Evolutionary conservation across 495 filamentous ascomycete genomes (phyloP), one percentile per base, ranked within the genome.

Genomic region (Talaromyces stipitatus): DNA sequence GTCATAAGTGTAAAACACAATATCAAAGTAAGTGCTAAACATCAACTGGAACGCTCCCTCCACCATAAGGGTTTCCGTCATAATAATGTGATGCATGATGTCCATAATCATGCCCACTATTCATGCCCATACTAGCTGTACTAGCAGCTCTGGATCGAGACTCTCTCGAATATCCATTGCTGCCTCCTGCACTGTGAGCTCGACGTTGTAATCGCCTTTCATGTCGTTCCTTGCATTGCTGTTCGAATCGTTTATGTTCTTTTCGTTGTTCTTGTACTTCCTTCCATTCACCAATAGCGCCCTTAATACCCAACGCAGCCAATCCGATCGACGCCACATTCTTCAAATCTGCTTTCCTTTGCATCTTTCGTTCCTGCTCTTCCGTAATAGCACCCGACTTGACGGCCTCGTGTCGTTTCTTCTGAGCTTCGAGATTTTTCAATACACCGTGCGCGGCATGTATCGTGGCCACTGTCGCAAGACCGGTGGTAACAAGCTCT

Each of bases 381-480:
- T 80, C 75, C 8, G 83, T 82, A 66, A 96, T 85, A 60, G 85
- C 78, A 27, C 90, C 90, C 61, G 92, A 85, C 30, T 77, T 76
- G 20, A 95, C 81, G 53, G 84, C 79, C 65, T 87, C 81, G 60
- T 83, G 77, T 58, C 89, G 78, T 58, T 84, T 73, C 52, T 91
- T 80, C 36, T 87, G 82, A 62, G 86, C 85, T 69, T 88, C 85
- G 74, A 92, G 80, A 64, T 82, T 87, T 60, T 81, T 78, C 71
- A 92, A 89, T 55, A 95, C 79, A 56, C 79, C 84, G 67, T 95
- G 86, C 7, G 86, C 89, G 47, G 90, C 90, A 71, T 95, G 91
- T 59, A 95, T 90, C 33, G 91, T 94, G 55, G 91, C 91, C 58
- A 95, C 86, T 53, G 86, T 86, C 29, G 91, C 91, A 61, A 96